Base-by-base conservation (phyloP, 164 flowering plant species). In the Dillenia suffruticosa region DNA sequence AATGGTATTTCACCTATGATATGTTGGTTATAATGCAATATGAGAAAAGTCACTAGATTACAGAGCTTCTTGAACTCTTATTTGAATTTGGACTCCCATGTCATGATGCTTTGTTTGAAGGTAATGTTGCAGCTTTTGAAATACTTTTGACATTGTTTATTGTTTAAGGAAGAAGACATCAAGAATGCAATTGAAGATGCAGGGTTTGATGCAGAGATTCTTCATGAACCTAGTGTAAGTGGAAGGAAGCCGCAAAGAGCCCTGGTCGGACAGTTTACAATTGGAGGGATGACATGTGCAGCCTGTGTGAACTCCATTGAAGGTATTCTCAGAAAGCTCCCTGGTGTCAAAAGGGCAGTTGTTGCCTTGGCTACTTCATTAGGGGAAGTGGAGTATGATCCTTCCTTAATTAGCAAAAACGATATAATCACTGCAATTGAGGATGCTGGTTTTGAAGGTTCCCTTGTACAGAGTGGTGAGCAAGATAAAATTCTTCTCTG, bases 241-340 rank as follows among this genome's bases (percentile, higher is more conserved):
- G 63, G 58, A 44, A 44, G 70, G 57, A 85, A 76, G 49, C 55
- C 79, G 26, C 67, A 64, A 48, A 74, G 74, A 46, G 81, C 85
- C 14, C 65, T 87, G 49, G 49, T 78, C 19, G 97, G 99, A 48
- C 96, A 92, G 76, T 95, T 92, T 63, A 83, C 87, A 17, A 88
- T 95, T 17, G 97, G 96, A 51, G 99, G 99, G 14, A 95, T 95
- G 99, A 95, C 98, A 43, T 95, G 99, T 82, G 94, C 98, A 58
- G 88, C 88, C 13, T 92, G 99, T 78, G 99, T 90, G 43, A 87
- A 81, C 71, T 92, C 96, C 51, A 98, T 95, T 45, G 99, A 95
- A 81, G 92, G 94, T 22, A 87, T 88, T 69, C 73, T 92, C 68
- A 83, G 77, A 72, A 67, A 75, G 56, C 84, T 95, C 40, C 90